These are phyloP conservation scores for Colletotrichum limetticola DNA, from an alignment of 2,329 filamentous ascomycete species.

Conservation along the genomic window DNA sequence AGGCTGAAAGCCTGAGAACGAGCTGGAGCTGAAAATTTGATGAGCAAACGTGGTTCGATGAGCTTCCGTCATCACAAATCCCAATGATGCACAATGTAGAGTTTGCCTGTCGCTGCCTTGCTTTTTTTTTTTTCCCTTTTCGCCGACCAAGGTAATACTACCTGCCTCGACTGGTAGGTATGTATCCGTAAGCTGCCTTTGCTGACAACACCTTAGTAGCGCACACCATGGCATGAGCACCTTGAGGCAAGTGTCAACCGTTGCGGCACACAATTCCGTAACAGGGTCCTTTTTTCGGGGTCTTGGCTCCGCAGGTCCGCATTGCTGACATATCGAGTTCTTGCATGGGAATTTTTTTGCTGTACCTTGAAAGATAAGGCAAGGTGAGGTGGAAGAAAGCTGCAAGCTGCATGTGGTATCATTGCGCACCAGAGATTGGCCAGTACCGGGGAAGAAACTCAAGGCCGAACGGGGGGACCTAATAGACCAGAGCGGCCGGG, in stretches of 20 bases:
- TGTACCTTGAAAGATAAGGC: neutral
- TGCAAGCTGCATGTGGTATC: neutral
- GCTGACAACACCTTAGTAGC: neutral
- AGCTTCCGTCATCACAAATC: slow-evolving; percentile 34
- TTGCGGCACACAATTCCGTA: neutral
- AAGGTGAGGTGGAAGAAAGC: neutral
- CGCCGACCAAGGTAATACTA: neutral
- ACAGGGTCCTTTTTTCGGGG: slow-evolving; percentile 10
- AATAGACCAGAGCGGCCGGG: slow-evolving; percentile 1
- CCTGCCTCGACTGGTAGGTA: neutral
- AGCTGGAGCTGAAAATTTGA: slow-evolving; percentile 19
- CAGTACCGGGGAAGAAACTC: neutral
- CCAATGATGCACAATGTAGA: slow-evolving; percentile 25
- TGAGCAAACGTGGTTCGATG: slow-evolving; percentile 29
- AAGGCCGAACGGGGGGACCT: neutral
- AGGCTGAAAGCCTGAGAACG: neutral
- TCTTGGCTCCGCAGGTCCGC: slow-evolving; percentile 20
- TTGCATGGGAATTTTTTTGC: neutral
- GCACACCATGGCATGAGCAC: neutral
- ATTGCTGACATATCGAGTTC: slow-evolving; percentile 30
- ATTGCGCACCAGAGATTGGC: neutral
- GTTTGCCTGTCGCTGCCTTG: slow-evolving; percentile 7
- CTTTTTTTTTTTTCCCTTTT: neutral
- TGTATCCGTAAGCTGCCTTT: neutral
- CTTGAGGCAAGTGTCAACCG: neutral